Evolutionary conservation across 2,329 filamentous ascomycete genomes (phyloP).

Genomic region (Diaporthe amygdali): DNA sequence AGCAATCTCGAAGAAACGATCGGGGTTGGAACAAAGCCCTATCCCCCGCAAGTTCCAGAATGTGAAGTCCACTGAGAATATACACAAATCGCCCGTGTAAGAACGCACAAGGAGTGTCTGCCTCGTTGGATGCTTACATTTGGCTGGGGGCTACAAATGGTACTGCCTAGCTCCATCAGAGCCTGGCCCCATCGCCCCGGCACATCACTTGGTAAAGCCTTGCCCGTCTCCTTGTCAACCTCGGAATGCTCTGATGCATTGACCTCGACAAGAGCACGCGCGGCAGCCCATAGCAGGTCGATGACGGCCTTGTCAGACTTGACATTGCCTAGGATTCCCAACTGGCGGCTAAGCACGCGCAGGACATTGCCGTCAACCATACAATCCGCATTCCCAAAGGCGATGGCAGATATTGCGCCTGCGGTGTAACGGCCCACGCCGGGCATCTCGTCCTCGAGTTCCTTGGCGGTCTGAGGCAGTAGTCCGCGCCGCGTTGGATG

Average conservation of each 20-base stretch:
- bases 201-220: slow-evolving; percentile 46
- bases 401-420: slow-evolving; percentile 66
- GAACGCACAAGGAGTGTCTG: background rate
- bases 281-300: slow-evolving; percentile 63
- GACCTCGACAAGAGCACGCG: slow-evolving; percentile 58
- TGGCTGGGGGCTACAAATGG: slow-evolving; percentile 64
- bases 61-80: too few relatives aligned
- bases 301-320: slow-evolving; percentile 59
- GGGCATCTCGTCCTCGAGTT: slow-evolving; percentile 56
- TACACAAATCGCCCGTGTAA: too few relatives aligned
- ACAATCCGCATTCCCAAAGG: slow-evolving; percentile 62
- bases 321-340: slow-evolving; percentile 61
- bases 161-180: slow-evolving; percentile 70
- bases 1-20: background rate
- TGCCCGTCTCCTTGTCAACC: slow-evolving; percentile 19
- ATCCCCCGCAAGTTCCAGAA: too few relatives aligned
- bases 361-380: slow-evolving; percentile 71
- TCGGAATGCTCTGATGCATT: slow-evolving; percentile 46
- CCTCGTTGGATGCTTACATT: slow-evolving; percentile 34
- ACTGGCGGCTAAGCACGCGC: slow-evolving; percentile 64
- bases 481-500: slow-evolving; percentile 49
- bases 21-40: too few relatives aligned
- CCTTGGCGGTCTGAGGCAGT: slow-evolving; percentile 51
- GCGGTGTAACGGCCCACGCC: slow-evolving; percentile 69
- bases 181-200: slow-evolving; percentile 69